Conservation (phyloP, 2,329 filamentous ascomycete species). For the Dactylellina haptotyla region DNA sequence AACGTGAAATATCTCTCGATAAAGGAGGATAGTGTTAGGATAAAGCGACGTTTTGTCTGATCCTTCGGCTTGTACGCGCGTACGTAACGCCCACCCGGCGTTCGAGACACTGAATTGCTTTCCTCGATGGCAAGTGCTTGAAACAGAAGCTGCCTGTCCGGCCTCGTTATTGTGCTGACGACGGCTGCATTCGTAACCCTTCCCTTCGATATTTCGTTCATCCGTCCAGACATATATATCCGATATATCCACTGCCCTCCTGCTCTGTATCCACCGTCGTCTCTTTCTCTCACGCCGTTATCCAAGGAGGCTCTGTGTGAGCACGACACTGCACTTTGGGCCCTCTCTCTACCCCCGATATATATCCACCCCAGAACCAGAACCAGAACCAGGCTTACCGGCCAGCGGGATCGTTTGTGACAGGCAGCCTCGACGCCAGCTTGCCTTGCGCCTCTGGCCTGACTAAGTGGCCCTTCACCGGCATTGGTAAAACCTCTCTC, state of each 20-base stretch:
- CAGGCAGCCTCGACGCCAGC: too few species aligned
- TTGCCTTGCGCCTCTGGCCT: too few species aligned
- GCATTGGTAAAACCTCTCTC: too few species aligned
- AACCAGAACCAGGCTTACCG: too few species aligned
- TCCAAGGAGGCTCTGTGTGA: too few species aligned
- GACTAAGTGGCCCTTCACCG: too few species aligned
- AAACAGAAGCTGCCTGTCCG: not conserved
- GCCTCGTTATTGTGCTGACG: not conserved
- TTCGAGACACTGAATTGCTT: not conserved
- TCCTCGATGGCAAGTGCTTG: not conserved
- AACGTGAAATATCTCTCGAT: too few species aligned
- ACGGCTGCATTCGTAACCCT: constrained; percentile 19
- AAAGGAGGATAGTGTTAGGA: too few species aligned
- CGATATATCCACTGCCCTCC: not conserved
- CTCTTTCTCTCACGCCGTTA: not conserved
- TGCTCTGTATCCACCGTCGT: not conserved
- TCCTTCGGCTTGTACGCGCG: constrained; percentile 15
- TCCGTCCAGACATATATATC: too few species aligned
- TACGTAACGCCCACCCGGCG: not conserved
- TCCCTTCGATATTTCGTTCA: not conserved
- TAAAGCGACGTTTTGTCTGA: not conserved
- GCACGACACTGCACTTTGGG: too few species aligned
- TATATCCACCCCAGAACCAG: too few species aligned
- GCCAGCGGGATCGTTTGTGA: too few species aligned
- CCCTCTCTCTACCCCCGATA: not conserved